Percentiles rank a stretch among this genome's conserved stretches.
Conservation (phyloP, 2,329 filamentous ascomycete species). For the Neonectria faginata region DNA sequence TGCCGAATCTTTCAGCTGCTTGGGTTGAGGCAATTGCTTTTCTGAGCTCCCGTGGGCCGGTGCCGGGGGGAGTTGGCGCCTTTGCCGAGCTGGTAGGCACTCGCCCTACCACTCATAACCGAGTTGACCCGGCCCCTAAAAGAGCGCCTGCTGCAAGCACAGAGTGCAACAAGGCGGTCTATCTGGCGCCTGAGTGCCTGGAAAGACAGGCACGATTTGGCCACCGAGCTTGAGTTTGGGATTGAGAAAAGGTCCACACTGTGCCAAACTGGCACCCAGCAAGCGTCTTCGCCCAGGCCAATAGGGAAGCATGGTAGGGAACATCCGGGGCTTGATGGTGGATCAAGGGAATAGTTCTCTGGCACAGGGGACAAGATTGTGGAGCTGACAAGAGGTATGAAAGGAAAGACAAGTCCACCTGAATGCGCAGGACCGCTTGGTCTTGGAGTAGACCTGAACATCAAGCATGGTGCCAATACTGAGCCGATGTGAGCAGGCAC, state of each 20-base stretch:
- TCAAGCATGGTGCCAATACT: conserved; percentile 31
- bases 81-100: conserved; percentile 42
- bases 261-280: conserved; percentile 48
- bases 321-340: conserved; percentile 33
- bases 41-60: conserved; percentile 47
- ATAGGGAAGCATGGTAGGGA: conserved; percentile 31
- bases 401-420: conserved; percentile 44
- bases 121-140: conserved; percentile 41
- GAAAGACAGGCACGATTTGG: conserved; percentile 45
- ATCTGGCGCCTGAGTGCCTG: conserved; percentile 41
- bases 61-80: conserved; percentile 43
- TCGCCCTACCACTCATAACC: conserved; percentile 44
- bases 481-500: conserved; percentile 14
- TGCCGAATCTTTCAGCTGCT: conserved; percentile 30
- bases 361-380: conserved; percentile 37
- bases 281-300: conserved; percentile 40
- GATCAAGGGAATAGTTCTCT: conserved; percentile 37
- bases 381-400: conserved; percentile 45
- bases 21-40: conserved; percentile 46
- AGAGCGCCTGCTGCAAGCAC: conserved; percentile 10
- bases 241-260: conserved; percentile 44
- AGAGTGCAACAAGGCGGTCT: conserved; percentile 31
- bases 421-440: conserved; percentile 19
- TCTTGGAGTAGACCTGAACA: conserved; percentile 30
- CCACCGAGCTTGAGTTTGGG: conserved; percentile 31